Evolutionary conservation across 352 stramenopile species (phyloP).

Genomic region (Salisapilia sapeloensis): DNA sequence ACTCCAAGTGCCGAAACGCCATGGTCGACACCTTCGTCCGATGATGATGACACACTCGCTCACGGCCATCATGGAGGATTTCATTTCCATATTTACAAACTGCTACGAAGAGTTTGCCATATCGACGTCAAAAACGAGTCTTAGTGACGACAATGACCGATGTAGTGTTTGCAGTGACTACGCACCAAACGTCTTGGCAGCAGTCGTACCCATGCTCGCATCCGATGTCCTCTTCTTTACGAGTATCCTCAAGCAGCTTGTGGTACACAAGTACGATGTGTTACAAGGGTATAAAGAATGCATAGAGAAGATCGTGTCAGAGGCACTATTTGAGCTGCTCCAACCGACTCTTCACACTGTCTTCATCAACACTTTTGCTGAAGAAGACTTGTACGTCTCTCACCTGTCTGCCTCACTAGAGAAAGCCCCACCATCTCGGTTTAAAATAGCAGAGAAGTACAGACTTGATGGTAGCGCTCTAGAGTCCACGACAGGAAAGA

Average conservation of each 20-base stretch:
- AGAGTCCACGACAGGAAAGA: conserved; percentile 6
- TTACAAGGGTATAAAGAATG: conserved; percentile 5
- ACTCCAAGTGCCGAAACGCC: conserved; percentile 10
- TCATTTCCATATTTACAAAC: conserved; percentile 22
- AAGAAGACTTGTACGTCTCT: conserved; percentile 23
- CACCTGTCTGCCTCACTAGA: conserved; percentile 11
- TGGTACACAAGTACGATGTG: conserved; percentile 35
- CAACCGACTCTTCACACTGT: conserved; percentile 39
- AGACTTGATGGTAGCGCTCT: conserved; percentile 22
- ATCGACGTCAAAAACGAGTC: too few relatives aligned
- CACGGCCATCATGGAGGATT: conserved; percentile 23
- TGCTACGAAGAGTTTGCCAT: conserved; percentile 17
- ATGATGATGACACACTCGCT: conserved; percentile 35
- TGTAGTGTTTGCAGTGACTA: too few relatives aligned
- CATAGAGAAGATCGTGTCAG: conserved; percentile 23
- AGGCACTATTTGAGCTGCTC: conserved; percentile 42
- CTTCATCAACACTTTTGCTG: conserved; percentile 26
- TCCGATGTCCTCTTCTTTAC: conserved; percentile 34
- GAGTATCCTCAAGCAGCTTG: conserved; percentile 26
- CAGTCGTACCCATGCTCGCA: conserved; percentile 19
- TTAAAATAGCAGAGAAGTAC: conserved; percentile 22
- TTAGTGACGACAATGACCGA: too few relatives aligned
- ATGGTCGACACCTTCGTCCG: conserved; percentile 19
- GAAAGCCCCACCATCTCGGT: conserved; percentile 11
- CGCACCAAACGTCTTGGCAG: conserved; percentile 6